Base-by-base conservation (phyloP, 2,329 filamentous ascomycete genomes). In the Pseudocercospora vitis region DNA sequence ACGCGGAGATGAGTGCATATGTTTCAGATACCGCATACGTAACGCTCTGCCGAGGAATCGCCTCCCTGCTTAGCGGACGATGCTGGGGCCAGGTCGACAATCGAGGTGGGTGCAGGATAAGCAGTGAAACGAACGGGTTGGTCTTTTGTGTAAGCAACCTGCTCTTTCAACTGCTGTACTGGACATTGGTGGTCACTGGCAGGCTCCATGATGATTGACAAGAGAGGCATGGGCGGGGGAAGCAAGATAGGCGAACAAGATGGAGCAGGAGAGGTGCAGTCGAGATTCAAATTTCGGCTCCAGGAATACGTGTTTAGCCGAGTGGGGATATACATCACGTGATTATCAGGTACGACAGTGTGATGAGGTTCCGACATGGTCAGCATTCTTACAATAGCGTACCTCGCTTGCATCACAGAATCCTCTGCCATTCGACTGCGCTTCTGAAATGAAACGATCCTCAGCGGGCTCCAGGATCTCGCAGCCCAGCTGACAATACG, bases 41-140 rank as follows among this genome's bases (percentile, higher is more conserved):
- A 42, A 23, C 11, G 11, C 21, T 8, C 37, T 24, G 19, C 37
- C 19, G 19, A 42, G 37, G n/a, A 40, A 12, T 42, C n/a, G 37
- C 37, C 37, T 23, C 37, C 37, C 37, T 42, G 37, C 37, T 19
- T 42, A 42, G 37, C 37, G 37, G 37, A 42, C 19, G 37, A 42
- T 6, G 37, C 37, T 42, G 37, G 18, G 37, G 21, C 21, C 21
- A 19, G 12, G 37, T 18, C 37, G n/a, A 23, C 18, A 12, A 14
- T 23, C 19, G 19, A 40, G 23, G n/a, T 23, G 37, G 37, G n/a
- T 40, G 37, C 21, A 42, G n/a, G 37, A 26, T 42, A 26, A 12
- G 18, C 33, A 37, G 33, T 37, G 33, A 19, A 37, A 37, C 37
- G 37, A 21, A 42, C 9, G n/a, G 12, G 37, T 42, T 42, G 4